Evolutionary conservation across 768 basidiomycete genomes (phyloP).

Genomic region (Strobilomyces echinocephalus): DNA sequence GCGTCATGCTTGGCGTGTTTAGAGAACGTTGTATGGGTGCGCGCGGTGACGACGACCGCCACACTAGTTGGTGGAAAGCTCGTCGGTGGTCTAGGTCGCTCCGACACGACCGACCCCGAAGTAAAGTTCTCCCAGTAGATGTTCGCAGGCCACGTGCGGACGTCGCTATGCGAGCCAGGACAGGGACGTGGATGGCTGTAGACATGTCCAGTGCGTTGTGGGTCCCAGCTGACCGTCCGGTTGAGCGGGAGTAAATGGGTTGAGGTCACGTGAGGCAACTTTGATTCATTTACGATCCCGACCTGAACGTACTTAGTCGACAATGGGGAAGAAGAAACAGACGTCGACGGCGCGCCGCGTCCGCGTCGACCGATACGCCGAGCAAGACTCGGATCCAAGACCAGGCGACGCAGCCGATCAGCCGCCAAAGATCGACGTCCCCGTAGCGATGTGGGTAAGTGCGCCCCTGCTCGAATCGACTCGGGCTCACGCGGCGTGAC

Average conservation of each 20-base stretch:
- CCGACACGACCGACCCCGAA: conserved; percentile 2
- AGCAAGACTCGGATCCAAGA: no score
- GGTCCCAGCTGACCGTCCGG: neutral
- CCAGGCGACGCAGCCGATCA: neutral
- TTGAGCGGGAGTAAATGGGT: no score
- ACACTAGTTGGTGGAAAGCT: conserved; percentile 10
- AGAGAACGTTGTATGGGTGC: neutral
- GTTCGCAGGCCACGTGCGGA: conserved; percentile 6
- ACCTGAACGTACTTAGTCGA: neutral
- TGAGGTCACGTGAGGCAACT: no score
- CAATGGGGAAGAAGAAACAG: neutral
- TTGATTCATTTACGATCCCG: no score
- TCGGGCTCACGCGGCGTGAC: neutral
- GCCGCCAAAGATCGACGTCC: conserved; percentile 40
- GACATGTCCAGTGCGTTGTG: neutral
- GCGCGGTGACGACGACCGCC: neutral
- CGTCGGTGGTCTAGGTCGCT: neutral
- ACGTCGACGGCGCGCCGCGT: neutral
- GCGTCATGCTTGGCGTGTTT: neutral
- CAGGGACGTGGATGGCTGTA: neutral
- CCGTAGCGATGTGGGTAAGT: conserved; percentile 96
- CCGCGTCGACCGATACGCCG: no score
- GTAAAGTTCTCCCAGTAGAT: neutral
- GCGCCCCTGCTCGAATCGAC: neutral
- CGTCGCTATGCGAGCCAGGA: conserved; percentile 14